Evolutionary conservation across 192 early-diverging fungal genomes (phyloP), one percentile per base, ranked within the genome.

Genomic region (Coemansia javaensis): DNA sequence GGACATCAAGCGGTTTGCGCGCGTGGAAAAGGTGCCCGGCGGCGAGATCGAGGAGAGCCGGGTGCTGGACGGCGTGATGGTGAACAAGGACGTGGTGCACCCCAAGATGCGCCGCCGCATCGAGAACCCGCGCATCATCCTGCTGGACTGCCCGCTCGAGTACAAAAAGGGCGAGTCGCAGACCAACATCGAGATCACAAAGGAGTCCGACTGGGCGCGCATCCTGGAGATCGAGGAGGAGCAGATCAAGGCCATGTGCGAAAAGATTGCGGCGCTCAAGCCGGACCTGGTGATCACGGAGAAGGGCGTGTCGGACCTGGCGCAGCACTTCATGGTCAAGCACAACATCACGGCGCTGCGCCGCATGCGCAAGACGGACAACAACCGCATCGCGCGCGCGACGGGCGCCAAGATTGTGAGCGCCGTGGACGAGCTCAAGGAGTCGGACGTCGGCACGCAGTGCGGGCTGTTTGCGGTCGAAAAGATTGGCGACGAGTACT

Each of bases 81-180:
- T 99, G 63, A 97, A 95, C 87, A 99, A 99, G 82, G 97, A 99
- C 77, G 92, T 99, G 14, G 97, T 94, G 21, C 97, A 99, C 71
- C 90, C 97, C 53, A 94, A 92, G 74, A 90, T 90, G 90, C 87
- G 94, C 57, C 84, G 97, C 42, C 75, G 76, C 40, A 97, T 99
- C 48, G 89, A 93, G 64, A 97, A 99, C 66, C 97, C 97, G 16
- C 85, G 94, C 41, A 83, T 99, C 47, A 80, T 99, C 12, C 78
- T 99, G 34, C 78, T 99, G 40, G 97, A 99, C 81, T 99, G 97
- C 75, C 94, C 94, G 22, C 81, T 99, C 38, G 97, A 98, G 72
- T 99, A 99, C 87, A 99, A 99, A 79, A 99, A 99, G 84, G 97
- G 97, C 47, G 97, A 97, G 76, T 97, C 92, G 32, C 97, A 99